Conservation (phyloP, 805 yeast species). For the Cyberlindnera petersonii region DNA sequence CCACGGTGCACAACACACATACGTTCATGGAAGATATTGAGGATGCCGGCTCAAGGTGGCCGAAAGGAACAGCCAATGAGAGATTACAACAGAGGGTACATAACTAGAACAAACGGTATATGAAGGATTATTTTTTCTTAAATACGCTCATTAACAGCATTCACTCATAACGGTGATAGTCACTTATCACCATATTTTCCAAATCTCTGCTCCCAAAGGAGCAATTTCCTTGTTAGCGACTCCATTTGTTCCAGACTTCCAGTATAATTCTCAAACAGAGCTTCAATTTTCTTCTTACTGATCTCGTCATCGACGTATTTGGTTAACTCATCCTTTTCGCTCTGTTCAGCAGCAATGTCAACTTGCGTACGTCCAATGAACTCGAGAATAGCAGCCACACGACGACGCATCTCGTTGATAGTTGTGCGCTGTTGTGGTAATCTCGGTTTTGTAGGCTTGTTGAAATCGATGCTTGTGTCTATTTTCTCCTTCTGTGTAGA, state of each 20-base stretch:
- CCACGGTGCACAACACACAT: slow-evolving; percentile 48
- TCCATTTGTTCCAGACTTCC: slow-evolving; percentile 68
- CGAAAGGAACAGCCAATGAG: slow-evolving; percentile 14
- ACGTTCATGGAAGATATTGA: slow-evolving; percentile 32
- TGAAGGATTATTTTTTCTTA: too few relatives aligned
- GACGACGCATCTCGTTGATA: slow-evolving; percentile 77
- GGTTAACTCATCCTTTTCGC: slow-evolving; percentile 48
- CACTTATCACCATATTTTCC: slow-evolving; percentile 28
- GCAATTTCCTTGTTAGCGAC: slow-evolving; percentile 61
- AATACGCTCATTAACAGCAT: too few relatives aligned
- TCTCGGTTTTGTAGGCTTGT: slow-evolving; percentile 79
- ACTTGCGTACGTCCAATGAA: slow-evolving; percentile 84
- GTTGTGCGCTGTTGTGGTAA: slow-evolving; percentile 73
- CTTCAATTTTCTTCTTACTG: slow-evolving; percentile 36
- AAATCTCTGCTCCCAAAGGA: slow-evolving; percentile 76
- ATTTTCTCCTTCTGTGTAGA: slow-evolving; percentile 20
- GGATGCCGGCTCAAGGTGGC: slow-evolving; percentile 37
- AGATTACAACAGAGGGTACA: slow-evolving; percentile 13
- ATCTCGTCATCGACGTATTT: slow-evolving; percentile 41
- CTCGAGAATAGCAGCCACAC: slow-evolving; percentile 87
- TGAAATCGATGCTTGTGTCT: slow-evolving; percentile 43
- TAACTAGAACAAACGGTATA: not conserved
- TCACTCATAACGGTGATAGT: not conserved
- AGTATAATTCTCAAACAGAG: slow-evolving; percentile 47
- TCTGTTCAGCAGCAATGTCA: slow-evolving; percentile 73